Percentiles rank a stretch among this genome's conserved stretches.
Evolutionary conservation across 73 alveolate species (phyloP).

Genomic region (Blepharisma stoltei): DNA sequence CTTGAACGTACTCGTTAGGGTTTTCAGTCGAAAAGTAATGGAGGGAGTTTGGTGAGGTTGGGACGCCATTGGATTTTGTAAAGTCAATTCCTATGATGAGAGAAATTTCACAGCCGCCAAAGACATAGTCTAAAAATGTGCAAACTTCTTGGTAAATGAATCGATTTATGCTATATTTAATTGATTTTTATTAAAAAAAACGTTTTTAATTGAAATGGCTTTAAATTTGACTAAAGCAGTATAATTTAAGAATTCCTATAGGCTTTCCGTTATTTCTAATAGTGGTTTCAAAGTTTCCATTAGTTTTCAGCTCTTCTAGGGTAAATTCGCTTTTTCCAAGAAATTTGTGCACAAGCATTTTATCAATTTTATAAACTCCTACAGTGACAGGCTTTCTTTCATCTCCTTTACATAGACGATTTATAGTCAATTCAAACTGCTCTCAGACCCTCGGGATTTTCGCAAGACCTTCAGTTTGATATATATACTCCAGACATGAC

Average conservation of each 20-base stretch:
- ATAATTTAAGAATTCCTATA: too few species aligned
- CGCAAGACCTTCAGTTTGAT: conserved; percentile 45
- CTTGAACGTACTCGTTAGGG: conserved; percentile 76
- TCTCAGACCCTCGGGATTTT: conserved; percentile 50
- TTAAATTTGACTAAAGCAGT: too few species aligned
- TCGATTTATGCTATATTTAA: too few species aligned
- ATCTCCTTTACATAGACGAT: conserved; percentile 47
- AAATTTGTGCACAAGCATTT: conserved; percentile 25
- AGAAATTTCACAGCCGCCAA: conserved; percentile 83
- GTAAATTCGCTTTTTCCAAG: conserved; percentile 45
- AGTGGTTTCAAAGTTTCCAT: too few species aligned
- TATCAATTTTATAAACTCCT: conserved; percentile 44
- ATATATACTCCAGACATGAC: too few species aligned
- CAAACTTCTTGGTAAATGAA: conserved; percentile 33
- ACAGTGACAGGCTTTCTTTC: conserved; percentile 34
- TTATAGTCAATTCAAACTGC: conserved; percentile 48
- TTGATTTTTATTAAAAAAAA: too few species aligned
- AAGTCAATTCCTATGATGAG: conserved; percentile 89
- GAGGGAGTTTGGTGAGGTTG: conserved; percentile 58
- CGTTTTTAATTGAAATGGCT: too few species aligned
- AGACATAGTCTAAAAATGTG: conserved; percentile 80
- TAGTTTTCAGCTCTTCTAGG: conserved; percentile 22
- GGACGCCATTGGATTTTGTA: conserved; percentile 85
- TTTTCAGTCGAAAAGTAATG: conserved; percentile 52
- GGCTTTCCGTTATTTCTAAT: too few species aligned